Evolutionary conservation across 305 asterid species (phyloP).

Genomic region (Salvia sclarea): DNA sequence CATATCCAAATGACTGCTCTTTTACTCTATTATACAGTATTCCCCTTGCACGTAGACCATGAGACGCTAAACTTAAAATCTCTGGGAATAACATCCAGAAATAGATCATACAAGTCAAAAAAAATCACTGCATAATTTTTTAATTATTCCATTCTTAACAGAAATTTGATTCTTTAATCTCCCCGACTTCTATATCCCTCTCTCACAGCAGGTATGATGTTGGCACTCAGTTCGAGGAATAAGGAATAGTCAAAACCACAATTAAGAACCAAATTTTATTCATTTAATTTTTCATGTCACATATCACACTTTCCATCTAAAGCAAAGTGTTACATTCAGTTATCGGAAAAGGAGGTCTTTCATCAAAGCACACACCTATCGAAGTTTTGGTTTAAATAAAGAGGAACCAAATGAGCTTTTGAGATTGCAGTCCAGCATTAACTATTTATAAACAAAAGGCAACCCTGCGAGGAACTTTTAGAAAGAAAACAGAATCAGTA

Average conservation of each 20-base stretch:
- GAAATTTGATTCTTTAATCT: background rate
- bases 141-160: background rate
- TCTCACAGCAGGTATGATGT: background rate
- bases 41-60: background rate
- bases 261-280: background rate
- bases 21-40: background rate
- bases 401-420: background rate
- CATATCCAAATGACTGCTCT: background rate
- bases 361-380: background rate
- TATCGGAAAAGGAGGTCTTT: background rate
- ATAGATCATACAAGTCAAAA: background rate
- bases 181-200: background rate
- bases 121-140: background rate
- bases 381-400: background rate
- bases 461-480: background rate
- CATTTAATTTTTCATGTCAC: background rate
- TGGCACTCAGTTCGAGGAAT: background rate
- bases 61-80: background rate
- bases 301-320: background rate
- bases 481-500: background rate
- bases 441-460: background rate
- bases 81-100: background rate
- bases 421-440: constrained; percentile 9
- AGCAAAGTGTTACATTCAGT: background rate
- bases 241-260: background rate